phyloP scores from a whole-genome alignment of 208 protist species.

The Spongospora subterranea region DNA sequence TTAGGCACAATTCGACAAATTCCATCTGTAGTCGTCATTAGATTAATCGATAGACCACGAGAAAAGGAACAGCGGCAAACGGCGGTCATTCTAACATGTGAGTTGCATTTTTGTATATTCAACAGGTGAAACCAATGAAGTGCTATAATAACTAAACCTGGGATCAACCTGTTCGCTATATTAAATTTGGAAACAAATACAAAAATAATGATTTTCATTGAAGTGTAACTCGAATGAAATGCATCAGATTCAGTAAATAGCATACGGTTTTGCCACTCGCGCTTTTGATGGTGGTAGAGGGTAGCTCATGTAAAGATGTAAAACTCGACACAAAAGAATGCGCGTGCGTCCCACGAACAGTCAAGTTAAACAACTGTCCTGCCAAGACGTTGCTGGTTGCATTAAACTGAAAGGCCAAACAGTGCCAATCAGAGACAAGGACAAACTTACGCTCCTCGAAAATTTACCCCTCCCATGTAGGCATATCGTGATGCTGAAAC shows the following conservation, averaged over 20 bases:
- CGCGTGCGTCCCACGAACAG: slow-evolving; percentile 66
- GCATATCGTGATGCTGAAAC: slow-evolving; percentile 83
- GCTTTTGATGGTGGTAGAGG: background rate
- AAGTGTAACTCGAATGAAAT: no score
- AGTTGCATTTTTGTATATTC: no score
- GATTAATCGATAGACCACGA: slow-evolving; percentile 30
- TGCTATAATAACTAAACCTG: background rate
- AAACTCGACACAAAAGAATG: slow-evolving; percentile 71
- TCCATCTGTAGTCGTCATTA: no score
- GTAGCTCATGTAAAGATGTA: slow-evolving; percentile 63
- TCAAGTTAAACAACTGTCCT: slow-evolving; percentile 77
- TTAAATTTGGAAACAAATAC: no score
- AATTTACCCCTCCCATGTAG: slow-evolving; percentile 80
- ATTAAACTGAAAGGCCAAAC: slow-evolving; percentile 71
- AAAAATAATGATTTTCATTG: no score
- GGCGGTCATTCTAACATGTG: no score
- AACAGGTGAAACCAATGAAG: background rate
- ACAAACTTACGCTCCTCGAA: no score
- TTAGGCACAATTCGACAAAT: slow-evolving; percentile 67
- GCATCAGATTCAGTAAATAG: no score
- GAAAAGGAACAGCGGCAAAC: no score
- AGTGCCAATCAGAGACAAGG: background rate
- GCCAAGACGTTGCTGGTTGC: slow-evolving; percentile 83
- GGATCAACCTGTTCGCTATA: no score
- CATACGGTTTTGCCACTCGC: background rate